Evolutionary conservation across 768 basidiomycete species (phyloP).

Genomic region (Lentinula raphanica): DNA sequence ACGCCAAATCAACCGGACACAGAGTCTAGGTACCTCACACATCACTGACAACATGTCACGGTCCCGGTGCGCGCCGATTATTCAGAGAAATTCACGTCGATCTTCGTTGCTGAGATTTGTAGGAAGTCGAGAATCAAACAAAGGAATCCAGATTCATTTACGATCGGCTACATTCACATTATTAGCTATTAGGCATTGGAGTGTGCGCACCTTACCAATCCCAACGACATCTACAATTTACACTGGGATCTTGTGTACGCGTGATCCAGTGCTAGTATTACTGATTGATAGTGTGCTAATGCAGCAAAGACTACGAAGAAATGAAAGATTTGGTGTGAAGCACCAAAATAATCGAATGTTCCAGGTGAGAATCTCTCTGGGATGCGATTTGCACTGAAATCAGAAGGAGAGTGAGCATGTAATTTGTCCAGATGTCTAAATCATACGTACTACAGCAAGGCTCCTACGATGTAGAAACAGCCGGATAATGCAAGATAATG

Average conservation of each 20-base stretch:
- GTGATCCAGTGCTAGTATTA: slow-evolving; percentile 54
- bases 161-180: neutral
- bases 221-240: neutral
- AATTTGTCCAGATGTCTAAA: slow-evolving; percentile 13
- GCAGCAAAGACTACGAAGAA: slow-evolving; percentile 71
- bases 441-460: slow-evolving; percentile 70
- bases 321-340: slow-evolving; percentile 91
- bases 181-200: neutral
- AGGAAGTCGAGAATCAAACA: neutral
- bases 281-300: slow-evolving; percentile 55
- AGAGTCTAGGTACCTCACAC: no score
- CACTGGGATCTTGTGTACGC: slow-evolving; percentile 35
- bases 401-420: slow-evolving; percentile 16
- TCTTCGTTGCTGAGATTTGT: neutral
- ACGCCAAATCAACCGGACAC: no score
- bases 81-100: neutral
- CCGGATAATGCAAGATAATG: slow-evolving; percentile 66
- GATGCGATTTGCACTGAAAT: slow-evolving; percentile 71
- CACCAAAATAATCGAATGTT: slow-evolving; percentile 70
- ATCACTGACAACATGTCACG: neutral
- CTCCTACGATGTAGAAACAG: slow-evolving; percentile 73
- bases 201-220: neutral
- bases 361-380: slow-evolving; percentile 76
- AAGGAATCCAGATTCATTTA: slow-evolving; percentile 1
- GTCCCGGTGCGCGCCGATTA: neutral